Base-by-base conservation (phyloP, 257 asterid species). In the Nicotiana obtusifolia region DNA sequence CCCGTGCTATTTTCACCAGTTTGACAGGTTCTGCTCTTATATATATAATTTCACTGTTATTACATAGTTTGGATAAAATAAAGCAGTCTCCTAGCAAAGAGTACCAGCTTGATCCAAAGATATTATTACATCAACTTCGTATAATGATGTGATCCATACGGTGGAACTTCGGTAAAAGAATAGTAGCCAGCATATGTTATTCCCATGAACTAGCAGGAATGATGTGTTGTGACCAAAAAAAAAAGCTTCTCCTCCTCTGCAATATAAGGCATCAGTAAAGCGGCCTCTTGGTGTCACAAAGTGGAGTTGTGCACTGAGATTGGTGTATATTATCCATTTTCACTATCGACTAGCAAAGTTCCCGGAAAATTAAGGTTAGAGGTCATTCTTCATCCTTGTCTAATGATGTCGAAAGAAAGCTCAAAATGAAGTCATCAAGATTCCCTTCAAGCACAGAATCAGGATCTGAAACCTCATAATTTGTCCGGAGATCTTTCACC, bases 401-500 rank as follows among this genome's bases (percentile, higher is more conserved):
- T 85, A 95, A 76, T 5, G 97, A 92, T 56, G 93, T 92, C 5
- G 98, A 94, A 14, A 96, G 87, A 86, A 82, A 96, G 89, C 94
- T 93, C 82, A 96, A 84, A 84, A 94, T 93, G 68, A 96, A 94
- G 80, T 90, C 97, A 77, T 94, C 97, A 28, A 94, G 88, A 83
- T 90, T 94, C 75, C 99, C 98, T 89, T 94, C 90, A 20, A 96
- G 94, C 22, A 94, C 98, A 28, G 93, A 89, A 81, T 96, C 97
- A 35, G 98, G 95, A 89, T 96, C 93, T 0, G 99, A 93, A 82
- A 96, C 98, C 91, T 96, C 98, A 67, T 91, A 90, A 49, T 89
- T 91, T 2, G 98, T 96, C 80, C 99, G 89, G 73, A 92, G 98
- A 90, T 96, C 98, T 91, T 94, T 96, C 78, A 94, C 99, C 99